Conservation (phyloP, 148 eudicot species). For the Chenopodium album region DNA sequence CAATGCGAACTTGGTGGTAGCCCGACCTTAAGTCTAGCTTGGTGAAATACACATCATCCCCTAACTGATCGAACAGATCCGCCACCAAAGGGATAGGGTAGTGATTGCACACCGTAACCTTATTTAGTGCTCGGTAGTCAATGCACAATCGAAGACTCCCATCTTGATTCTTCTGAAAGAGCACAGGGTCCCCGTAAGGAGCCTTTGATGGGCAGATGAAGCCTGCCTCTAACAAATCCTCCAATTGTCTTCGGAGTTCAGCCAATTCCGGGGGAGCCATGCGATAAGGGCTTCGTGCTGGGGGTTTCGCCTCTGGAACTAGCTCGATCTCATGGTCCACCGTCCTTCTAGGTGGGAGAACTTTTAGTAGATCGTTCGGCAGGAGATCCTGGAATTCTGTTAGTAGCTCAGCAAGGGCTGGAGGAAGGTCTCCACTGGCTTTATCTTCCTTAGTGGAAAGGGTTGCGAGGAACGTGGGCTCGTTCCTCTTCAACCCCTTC, state of each 20-base stretch:
- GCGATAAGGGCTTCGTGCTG: not conserved
- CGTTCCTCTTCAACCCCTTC: too few relatives aligned
- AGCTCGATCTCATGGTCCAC: too few relatives aligned
- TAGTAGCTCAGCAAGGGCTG: too few relatives aligned
- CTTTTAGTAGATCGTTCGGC: too few relatives aligned
- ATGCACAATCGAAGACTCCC: not conserved
- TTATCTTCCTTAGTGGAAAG: too few relatives aligned
- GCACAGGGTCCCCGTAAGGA: not conserved
- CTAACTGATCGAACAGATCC: not conserved
- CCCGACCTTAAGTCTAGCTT: not conserved
- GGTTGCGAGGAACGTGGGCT: too few relatives aligned
- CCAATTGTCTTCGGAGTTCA: not conserved
- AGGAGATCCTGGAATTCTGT: too few relatives aligned
- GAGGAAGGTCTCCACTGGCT: too few relatives aligned
- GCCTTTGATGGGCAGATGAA: not conserved
- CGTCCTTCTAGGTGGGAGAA: too few relatives aligned
- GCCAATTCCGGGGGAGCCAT: not conserved
- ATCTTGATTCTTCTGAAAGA: not conserved
- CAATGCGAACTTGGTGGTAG: not conserved
- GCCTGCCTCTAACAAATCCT: not conserved
- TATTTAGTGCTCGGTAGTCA: not conserved
- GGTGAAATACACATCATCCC: not conserved
- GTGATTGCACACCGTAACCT: not conserved
- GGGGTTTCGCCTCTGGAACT: too few relatives aligned
- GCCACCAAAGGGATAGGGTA: not conserved